Base-by-base conservation (phyloP, 495 filamentous ascomycete species). In the Aspergillus hancockii region DNA sequence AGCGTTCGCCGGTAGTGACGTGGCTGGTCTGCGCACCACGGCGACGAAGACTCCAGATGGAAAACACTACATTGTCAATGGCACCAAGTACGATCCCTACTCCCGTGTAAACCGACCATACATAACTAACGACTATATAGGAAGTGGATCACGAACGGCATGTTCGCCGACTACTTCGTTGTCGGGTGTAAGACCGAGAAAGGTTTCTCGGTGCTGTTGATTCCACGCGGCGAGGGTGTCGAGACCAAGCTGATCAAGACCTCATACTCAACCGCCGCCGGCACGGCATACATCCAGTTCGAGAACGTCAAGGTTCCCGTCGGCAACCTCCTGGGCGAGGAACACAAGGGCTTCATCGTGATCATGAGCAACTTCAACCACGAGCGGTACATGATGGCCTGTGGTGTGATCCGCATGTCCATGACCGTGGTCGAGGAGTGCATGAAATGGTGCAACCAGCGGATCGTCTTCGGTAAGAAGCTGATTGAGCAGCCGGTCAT, bases 131-230 rank as follows among this genome's bases (percentile, higher is more conserved):
- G 45, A 21, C 12, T 46, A 6, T 19, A 6, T 32, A 77, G 75
- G 81, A 93, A 93, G 75, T 95, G 91, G 90, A 93, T 93, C 75
- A 96, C 91, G 40, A 96, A 96, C 79, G 91, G 90, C 58, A 86
- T 86, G 74, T 93, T 85, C 71, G 79, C 78, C 63, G 90, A 93
- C 71, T 93, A 92, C 75, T 95, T 95, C 67, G 89, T 93, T 51
- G 86, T 83, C 18, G 91, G 86, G 34, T 92, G 91, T 68, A 85
- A 84, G 63, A 96, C 91, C 3, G 87, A 86, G 49, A 93, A 93
- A 75, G 91, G 90, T 21, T 86, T 93, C 59, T 86, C 83, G 3
- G 90, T 96, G 8, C 72, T 96, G 1, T 75, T 96, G 54, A 88
- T 96, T 59, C 82, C 86, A 57, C 83, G 90, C 55, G 81, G 81